Evolutionary conservation across 2,329 filamentous ascomycete species (phyloP), one percentile per base, ranked within the genome.

Genomic region (Hyphodiscus sp.): DNA sequence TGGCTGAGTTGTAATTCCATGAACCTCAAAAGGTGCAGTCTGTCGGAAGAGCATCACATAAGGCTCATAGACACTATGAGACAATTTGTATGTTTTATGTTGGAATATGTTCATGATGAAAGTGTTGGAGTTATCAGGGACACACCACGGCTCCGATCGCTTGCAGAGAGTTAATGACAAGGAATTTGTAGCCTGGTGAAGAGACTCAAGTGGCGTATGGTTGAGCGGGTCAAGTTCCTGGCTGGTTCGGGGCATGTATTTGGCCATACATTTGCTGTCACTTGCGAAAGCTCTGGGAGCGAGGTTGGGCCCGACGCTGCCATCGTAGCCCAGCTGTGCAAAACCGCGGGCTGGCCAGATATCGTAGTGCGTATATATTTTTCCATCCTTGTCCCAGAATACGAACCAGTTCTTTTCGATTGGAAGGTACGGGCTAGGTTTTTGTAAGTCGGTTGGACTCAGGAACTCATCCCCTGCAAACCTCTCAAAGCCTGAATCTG

Each of bases 371-470:
- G 72, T 70, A 62, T 80, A 80, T 47, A 73, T 67, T 19, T 71
- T 62, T 6, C 71, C 73, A 0, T 68, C 53, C 0, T 56, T 54
- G 56, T 82, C 79, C 80, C 80, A 84, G 68, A 83, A 84, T 2
- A 79, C 56, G 58, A 83, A 84, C 71, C 74, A 85, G 61, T 85
- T 84, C 73, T 83, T 83, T 67, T 85, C 80, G 23, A 83, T 60
- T 0, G 59, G 33, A 2, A 63, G 61, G 60, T 69, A 76, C 0
- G 76, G 73, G 1, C 60, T 54, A 0, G 78, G 80, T 0, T 79
- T 70, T 41, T 76, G 74, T 2, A 84, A 63, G 56, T 83, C 81
- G 1, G 73, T 79, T 0, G 72, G 72, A 0, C 60, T 46, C 9
- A 64, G 54, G 47, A 69, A 63, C 2, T 61, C 54, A 1, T 66